Evolutionary conservation across 768 basidiomycete genomes (phyloP), one percentile per base, ranked within the genome.

Genomic region (Naganishia kalamii): DNA sequence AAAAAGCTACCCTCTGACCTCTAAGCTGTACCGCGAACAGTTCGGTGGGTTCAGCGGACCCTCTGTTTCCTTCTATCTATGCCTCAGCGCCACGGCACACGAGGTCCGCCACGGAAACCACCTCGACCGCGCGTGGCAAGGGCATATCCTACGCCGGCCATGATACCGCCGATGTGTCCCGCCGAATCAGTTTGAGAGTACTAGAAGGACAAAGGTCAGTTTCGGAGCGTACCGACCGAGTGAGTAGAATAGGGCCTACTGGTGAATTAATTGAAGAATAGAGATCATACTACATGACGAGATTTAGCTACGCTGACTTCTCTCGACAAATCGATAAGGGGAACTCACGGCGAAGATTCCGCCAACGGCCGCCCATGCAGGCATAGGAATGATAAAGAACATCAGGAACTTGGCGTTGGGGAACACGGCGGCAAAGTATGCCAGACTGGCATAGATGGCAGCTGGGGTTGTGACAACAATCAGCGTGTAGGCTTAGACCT

Each of bases 371-470:
- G 63, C 69, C 75, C 76, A 76, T 0, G 72, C 75, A 4, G 75
- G 76, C 71, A 76, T 71, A 5, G 76, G 76, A 19, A 77, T 59
- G 29, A 77, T 68, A 61, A 77, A 77, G 69, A 74, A 75, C 65
- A 77, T 62, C n/a, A 75, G 64, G 37, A 76, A 72, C 15, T 71
- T 69, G n/a, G 70, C 64, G 17, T 70, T 62, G 17, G 76, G 76
- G 65, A 73, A 72, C 63, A 75, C 61, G 5, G 73, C 70, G 15
- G 68, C 76, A 71, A 72, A 76, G 62, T 74, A 77, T 13, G 74
- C 74, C 4, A 76, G 62, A 35, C 67, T 69, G 11, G 76, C 70
- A 69, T 76, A 77, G 63, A 77, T 75, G 1, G 76, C 76, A 37
- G 73, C 75, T 68, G 21, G 3, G 7, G 33, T 29, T 2, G 11